These are phyloP conservation scores for Yarrowia divulgata DNA, from an alignment of 805 yeast genomes.

Conservation along the genomic window DNA sequence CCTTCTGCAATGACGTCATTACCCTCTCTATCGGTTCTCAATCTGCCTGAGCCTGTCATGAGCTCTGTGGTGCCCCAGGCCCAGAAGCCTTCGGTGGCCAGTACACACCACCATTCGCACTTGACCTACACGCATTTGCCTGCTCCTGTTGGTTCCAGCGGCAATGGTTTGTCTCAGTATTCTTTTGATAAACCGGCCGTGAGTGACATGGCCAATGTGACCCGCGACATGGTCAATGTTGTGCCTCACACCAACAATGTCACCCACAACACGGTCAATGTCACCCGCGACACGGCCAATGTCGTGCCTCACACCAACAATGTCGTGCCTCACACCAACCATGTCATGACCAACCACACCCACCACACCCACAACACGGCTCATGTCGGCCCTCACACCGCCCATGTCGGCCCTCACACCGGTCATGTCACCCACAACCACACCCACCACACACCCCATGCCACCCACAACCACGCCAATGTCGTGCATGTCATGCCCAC, in stretches of 20 bases:
- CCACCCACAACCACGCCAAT: not conserved
- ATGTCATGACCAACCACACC: not conserved
- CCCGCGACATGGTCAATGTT: not conserved
- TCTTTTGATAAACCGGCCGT: not conserved
- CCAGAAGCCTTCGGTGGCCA: not conserved
- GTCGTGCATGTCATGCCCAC: too few species aligned
- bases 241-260: not conserved
- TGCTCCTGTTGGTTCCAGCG: not conserved
- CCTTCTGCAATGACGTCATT: constrained; percentile 21
- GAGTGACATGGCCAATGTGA: not conserved
- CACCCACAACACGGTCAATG: not conserved
- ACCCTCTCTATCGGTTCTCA: constrained; percentile 19
- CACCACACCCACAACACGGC: not conserved
- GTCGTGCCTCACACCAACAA: not conserved
- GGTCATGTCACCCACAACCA: not conserved
- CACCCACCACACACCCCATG: too few species aligned
- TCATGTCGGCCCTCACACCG: not conserved
- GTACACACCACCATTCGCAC: constrained; percentile 2
- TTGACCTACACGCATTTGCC: constrained; percentile 15
- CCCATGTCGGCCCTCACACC: not conserved
- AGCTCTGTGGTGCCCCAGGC: not conserved
- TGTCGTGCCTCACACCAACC: not conserved
- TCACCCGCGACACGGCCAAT: not conserved
- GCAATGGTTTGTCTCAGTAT: constrained; percentile 2
- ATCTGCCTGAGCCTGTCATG: constrained; percentile 26